Base-by-base conservation (phyloP, 805 yeast genomes). In the Saturnispora serradocipensis region DNA sequence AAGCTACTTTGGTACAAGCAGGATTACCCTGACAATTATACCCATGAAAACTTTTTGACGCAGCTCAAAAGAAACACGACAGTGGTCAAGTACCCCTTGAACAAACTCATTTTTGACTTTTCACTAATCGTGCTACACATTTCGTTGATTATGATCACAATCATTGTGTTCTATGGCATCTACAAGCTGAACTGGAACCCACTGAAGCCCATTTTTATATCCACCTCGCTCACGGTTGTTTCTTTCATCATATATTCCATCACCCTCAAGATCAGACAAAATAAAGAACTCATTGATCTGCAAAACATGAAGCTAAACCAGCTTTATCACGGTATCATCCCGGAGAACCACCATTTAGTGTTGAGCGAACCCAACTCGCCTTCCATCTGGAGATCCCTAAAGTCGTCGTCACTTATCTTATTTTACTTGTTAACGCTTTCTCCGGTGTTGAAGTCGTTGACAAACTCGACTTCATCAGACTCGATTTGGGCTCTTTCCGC, bases 401-500 rank as follows among this genome's bases (percentile, higher is more conserved):
- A 86, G 64, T 84, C 95, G 1, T 77, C 88, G 2, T 53, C 80
- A 3, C 68, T 93, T 27, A 82, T 90, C 11, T 74, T 83, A 1
- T 77, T 90, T 53, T 77, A 86, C 3, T 70, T 90, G 40, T 70
- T 88, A 42, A 82, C 93, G 1, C 72, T 91, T 43, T 86, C 97
- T 0, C 99, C 99, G 0, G 91, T 93, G 1, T 74, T 93, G 47
- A 85, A 87, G 58, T 88, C 97, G 0, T 73, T 93, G 43, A 88
- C 97, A 0, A 80, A 82, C 59, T 85, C 96, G 0, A 88, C 97
- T 0, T 81, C 97, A 0, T 84, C 93, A 0, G 98, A 93, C 69
- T 88, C 97, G 15, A 88, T 93, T 54, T 91, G 98, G 97, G 89
- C 96, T 0, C 67, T 93, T 4, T 80, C 95, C 7, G 81, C 84